A percentile compares a stretch with the other conserved stretches of the same genome.
Conservation (phyloP, 73 alveolate species). For the Paramecium tetraurelia region DNA sequence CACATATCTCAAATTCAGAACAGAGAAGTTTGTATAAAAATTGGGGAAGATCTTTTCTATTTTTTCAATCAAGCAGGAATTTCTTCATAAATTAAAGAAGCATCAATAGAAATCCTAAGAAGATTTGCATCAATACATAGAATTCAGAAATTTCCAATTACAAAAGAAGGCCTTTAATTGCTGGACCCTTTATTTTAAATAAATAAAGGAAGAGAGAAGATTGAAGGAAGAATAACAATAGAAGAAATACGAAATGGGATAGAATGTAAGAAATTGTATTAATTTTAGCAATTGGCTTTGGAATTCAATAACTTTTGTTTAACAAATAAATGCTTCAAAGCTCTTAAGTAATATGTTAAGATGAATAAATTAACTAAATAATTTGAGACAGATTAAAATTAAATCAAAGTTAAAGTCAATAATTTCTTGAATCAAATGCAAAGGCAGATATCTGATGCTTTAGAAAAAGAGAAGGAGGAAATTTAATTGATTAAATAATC, state of each 20-base stretch:
- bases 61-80: background rate
- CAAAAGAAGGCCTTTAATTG: background rate
- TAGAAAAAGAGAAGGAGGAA: slow-evolving; percentile 25
- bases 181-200: background rate
- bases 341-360: background rate
- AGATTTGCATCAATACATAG: background rate
- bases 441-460: background rate
- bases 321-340: slow-evolving; percentile 7
- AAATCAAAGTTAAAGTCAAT: background rate
- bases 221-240: background rate
- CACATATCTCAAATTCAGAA: slow-evolving; percentile 11
- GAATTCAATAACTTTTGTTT: slow-evolving; percentile 38
- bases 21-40: background rate
- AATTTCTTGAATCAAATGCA: slow-evolving; percentile 15
- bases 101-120: background rate
- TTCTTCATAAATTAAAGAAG: background rate
- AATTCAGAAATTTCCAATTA: background rate
- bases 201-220: background rate
- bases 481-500: background rate
- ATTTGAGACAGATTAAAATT: slow-evolving; percentile 30
- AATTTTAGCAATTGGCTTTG: background rate
- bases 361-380: background rate
- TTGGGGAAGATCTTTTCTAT: background rate
- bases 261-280: background rate
- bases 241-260: background rate